Base-by-base conservation (phyloP, 345 rosid species). In the Zanthoxylum bungeanum region DNA sequence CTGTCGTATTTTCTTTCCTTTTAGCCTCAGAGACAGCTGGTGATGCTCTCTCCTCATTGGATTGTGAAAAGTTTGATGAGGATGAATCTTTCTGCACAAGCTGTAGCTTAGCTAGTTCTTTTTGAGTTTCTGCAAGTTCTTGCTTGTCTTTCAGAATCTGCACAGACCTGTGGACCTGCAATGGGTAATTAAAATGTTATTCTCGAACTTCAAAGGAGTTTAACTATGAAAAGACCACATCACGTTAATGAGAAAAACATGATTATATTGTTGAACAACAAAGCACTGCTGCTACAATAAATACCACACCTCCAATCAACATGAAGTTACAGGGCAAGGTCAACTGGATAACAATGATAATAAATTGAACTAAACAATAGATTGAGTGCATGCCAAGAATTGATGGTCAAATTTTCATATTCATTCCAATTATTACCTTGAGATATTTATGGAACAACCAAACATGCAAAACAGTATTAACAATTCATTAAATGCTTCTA, bases 101-200 rank as follows among this genome's bases (percentile, higher is more conserved):
- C 70, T 96, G 99, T 77, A 96, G 89, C 83, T 89, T 96, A 40
- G 93, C 95, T 46, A 96, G 73, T 72, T 93, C 98, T 78, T 96
- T 96, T 75, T 96, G 97, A 28, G 98, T 72, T 7, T 96, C 99
- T 14, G 93, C 94, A 65, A 93, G 90, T 78, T 96, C 99, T 86
- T 96, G 99, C 80, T 93, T 96, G 81, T 96, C 99, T 77, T 97
- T 88, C 16, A 96, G 81, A 74, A 96, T 88, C 87, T 96, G 99
- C 67, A 96, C 95, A 57, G 99, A 96, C 78, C 98, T 87, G 76
- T 93, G 97, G 72, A 96, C 99, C 99, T 96, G 83, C 75, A 85
- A 40, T 36, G 63, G 25, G 50, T 56, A 75, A n/a, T n/a, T n/a
- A n/a, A 60, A 56, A 47, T 1, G 6, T 71, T 42, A 77, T 10